Conservation (phyloP, 805 yeast genomes). For the Grigorovia humatica region DNA sequence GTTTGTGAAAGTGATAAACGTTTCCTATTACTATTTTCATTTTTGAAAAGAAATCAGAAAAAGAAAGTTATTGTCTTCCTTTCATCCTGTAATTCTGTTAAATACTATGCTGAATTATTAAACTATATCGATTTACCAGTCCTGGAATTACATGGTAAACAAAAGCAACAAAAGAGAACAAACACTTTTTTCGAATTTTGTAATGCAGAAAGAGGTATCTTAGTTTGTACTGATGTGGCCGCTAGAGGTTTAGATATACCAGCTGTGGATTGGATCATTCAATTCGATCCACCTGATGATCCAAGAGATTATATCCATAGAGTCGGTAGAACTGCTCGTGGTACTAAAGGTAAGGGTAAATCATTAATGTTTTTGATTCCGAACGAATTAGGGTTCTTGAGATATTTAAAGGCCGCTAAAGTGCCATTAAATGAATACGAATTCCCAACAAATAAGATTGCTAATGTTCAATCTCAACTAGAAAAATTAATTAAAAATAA, state of each 20-base stretch:
- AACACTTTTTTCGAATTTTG: conserved; percentile 97
- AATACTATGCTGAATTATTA: conserved; percentile 86
- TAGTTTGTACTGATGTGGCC: conserved; percentile 96
- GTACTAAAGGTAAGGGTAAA: conserved; percentile 79
- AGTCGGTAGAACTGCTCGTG: conserved; percentile 98
- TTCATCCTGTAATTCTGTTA: conserved; percentile 94
- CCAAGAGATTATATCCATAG: conserved; percentile 98
- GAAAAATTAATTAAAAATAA: conserved; percentile 85
- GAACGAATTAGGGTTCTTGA: conserved; percentile 82
- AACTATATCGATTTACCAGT: conserved; percentile 97
- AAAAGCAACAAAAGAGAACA: conserved; percentile 96
- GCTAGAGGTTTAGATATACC: conserved; percentile 99
- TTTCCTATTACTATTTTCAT: conserved; percentile 80
- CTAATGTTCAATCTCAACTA: conserved; percentile 89
- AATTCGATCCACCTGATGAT: conserved; percentile 99
- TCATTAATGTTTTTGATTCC: conserved; percentile 94
- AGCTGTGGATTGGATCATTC: conserved; percentile 97
- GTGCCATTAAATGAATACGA: conserved; percentile 97
- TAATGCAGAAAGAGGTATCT: conserved; percentile 88
- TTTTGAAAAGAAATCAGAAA: conserved; percentile 83
- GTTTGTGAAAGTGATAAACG: conserved; percentile 95
- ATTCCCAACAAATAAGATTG: conserved; percentile 87
- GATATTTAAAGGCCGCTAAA: conserved; percentile 92
- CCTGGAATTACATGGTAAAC: conserved; percentile 92
- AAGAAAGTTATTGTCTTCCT: conserved; percentile 90